Conservation (phyloP, 768 basidiomycete genomes). For the Lentinula sp. region DNA sequence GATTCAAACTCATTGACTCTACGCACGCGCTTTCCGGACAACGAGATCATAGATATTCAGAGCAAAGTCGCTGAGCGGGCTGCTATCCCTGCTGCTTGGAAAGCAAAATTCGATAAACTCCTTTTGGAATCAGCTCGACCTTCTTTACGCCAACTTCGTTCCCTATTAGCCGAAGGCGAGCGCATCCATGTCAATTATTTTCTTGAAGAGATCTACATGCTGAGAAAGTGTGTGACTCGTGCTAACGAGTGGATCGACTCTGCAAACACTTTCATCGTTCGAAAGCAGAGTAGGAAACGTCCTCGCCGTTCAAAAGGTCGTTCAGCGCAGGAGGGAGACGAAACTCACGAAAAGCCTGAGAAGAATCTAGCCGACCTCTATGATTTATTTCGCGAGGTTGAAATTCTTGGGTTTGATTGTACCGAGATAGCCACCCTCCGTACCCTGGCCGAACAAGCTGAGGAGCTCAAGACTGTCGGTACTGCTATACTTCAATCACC, state of each 20-base stretch:
- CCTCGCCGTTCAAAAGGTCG: conserved; percentile 57
- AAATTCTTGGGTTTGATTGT: conserved; percentile 78
- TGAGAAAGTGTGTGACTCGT: conserved; percentile 73
- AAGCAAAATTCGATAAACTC: conserved; percentile 57
- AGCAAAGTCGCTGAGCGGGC: conserved; percentile 67
- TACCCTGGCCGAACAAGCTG: conserved; percentile 53
- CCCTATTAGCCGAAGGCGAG: conserved; percentile 84
- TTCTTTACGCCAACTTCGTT: conserved; percentile 67
- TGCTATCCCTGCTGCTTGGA: conserved; percentile 70
- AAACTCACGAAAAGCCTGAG: conserved; percentile 66
- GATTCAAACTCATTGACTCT: conserved; percentile 49
- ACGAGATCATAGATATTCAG: conserved; percentile 64
- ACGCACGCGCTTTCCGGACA: conserved; percentile 78
- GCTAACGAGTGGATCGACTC: conserved; percentile 89
- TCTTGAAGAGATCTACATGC: conserved; percentile 62
- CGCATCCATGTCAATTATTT: conserved; percentile 58
- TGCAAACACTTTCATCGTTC: conserved; percentile 70
- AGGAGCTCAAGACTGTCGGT: conserved; percentile 57
- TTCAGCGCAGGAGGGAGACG: conserved; percentile 41
- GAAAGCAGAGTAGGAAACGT: conserved; percentile 79
- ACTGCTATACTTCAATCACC: conserved; percentile 40
- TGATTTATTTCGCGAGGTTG: conserved; percentile 63
- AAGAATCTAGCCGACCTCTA: conserved; percentile 68
- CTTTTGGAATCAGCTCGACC: conserved; percentile 69
- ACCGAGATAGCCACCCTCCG: conserved; percentile 62